Percentiles rank a stretch among this genome's conserved stretches.
Conservation (phyloP, 192 early-diverging fungal genomes). For the Umbelopsis sp. region DNA sequence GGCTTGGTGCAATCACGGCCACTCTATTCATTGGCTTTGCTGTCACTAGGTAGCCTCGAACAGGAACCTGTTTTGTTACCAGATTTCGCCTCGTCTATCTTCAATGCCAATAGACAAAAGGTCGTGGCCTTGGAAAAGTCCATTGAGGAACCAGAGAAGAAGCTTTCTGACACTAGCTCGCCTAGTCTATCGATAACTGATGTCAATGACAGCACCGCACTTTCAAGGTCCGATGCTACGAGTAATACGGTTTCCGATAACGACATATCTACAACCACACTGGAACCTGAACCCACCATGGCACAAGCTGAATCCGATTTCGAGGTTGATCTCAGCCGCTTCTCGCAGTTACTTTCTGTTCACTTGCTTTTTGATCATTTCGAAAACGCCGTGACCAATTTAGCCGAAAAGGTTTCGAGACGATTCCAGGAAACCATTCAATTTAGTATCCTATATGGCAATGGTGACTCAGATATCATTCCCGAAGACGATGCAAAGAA, state of each 20-base stretch:
- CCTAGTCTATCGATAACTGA: conserved; percentile 15
- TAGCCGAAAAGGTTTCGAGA: conserved; percentile 8
- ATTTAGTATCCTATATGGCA: neutral
- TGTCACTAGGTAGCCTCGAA: conserved; percentile 8
- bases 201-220: neutral
- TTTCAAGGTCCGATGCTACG: neutral
- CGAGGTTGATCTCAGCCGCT: conserved; percentile 16
- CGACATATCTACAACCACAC: too few relatives aligned
- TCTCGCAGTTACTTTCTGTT: conserved; percentile 7
- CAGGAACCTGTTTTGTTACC: conserved; percentile 12
- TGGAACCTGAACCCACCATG: too few relatives aligned
- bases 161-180: neutral
- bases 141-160: neutral
- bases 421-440: conserved; percentile 26
- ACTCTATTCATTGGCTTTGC: conserved; percentile 5
- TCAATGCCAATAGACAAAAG: conserved; percentile 4
- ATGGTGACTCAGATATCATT: neutral
- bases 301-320: neutral
- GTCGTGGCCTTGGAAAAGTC: conserved; percentile 2
- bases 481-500: neutral
- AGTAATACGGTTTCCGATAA: too few relatives aligned
- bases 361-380: conserved; percentile 27
- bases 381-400: conserved; percentile 18
- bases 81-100: conserved; percentile 1
- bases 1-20: conserved; percentile 15